A percentile compares a stretch with the other conserved stretches of the same genome.
phyloP scores from a whole-genome alignment of 768 basidiomycete genomes.

The Gyrodon lividus region DNA sequence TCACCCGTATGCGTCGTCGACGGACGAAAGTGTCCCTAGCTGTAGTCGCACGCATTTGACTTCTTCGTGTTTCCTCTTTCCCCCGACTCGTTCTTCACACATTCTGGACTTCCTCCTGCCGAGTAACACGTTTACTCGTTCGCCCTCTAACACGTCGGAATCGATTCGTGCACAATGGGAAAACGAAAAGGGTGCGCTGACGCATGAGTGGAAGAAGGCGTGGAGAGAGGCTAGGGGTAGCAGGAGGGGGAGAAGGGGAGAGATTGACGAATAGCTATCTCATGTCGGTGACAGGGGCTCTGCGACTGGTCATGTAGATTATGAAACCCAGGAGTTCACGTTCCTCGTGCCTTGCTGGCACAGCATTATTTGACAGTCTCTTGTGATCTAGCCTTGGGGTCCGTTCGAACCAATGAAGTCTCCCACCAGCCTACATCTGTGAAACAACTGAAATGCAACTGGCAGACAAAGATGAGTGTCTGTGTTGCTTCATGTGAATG shows the following conservation, averaged over 20 bases:
- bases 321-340: too few relatives aligned
- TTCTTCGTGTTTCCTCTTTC: slow-evolving; percentile 20
- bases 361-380: too few relatives aligned
- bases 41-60: slow-evolving; percentile 17
- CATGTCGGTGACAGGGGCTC: too few relatives aligned
- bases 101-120: slow-evolving; percentile 42
- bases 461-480: too few relatives aligned
- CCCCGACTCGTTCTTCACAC: slow-evolving; percentile 47
- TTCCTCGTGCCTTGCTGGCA: too few relatives aligned
- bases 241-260: slow-evolving; percentile 50
- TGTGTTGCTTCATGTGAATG: too few relatives aligned
- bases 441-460: too few relatives aligned
- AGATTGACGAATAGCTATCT: slow-evolving; percentile 28
- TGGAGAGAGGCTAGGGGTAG: slow-evolving; percentile 75
- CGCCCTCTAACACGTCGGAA: slow-evolving; percentile 36
- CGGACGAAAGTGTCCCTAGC: background rate
- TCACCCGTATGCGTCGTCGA: slow-evolving; percentile 11
- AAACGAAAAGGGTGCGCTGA: slow-evolving; percentile 61
- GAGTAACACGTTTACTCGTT: slow-evolving; percentile 18
- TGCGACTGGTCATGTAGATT: too few relatives aligned
- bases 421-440: too few relatives aligned
- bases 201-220: slow-evolving; percentile 74
- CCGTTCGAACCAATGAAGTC: too few relatives aligned
- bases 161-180: slow-evolving; percentile 68
- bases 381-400: too few relatives aligned